Evolutionary conservation across 805 yeast species (phyloP), one percentile per base, ranked within the genome.

Genomic region (Teunomyces barrocoloradensis): DNA sequence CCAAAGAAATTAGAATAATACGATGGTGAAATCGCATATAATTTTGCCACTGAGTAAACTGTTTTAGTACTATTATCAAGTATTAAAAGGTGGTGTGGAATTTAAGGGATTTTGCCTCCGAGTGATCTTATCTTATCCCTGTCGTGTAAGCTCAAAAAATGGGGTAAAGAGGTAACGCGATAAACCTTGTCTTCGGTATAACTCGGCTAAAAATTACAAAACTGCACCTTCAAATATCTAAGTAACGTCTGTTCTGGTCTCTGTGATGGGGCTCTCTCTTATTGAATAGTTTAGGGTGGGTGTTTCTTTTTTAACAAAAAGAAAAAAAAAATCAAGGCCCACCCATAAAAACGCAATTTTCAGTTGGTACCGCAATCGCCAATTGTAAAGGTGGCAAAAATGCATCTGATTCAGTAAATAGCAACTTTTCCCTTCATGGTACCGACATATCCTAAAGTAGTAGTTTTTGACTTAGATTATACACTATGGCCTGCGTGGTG

Each of bases 401-500:
- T 32, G 9, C 12, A 32, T 18, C 23, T 34, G 38, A 17, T 17
- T 9, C 5, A 17, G 13, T 13, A n/a, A 28, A n/a, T 4, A 23
- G 15, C 7, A 18, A 12, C 27, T 15, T 17, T 29, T 29, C 30
- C 27, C 27, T 25, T 20, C 7, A 27, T 39, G 43, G 23, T 15
- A n/a, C 6, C 35, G 40, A 48, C 47, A 15, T 68, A 66, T 45
- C 73, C 73, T 3, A 50, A 50, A 7, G 82, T 80, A 1, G 82
- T 85, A 9, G 90, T 86, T 0, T 84, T 86, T 60, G 94, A 86
- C 54, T 66, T 86, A 37, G 94, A 86, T 60, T 86, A 82, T 58
- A 86, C 94, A 0, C 64, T 86, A 29, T 86, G 94, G 94, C 91
- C 87, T 44, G 81, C 84, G 51, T 86, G 91, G 91, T 85, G 91